These are phyloP conservation scores for Spatholobus suberectus DNA, from an alignment of 306 rosid genomes.

Conservation along the genomic window DNA sequence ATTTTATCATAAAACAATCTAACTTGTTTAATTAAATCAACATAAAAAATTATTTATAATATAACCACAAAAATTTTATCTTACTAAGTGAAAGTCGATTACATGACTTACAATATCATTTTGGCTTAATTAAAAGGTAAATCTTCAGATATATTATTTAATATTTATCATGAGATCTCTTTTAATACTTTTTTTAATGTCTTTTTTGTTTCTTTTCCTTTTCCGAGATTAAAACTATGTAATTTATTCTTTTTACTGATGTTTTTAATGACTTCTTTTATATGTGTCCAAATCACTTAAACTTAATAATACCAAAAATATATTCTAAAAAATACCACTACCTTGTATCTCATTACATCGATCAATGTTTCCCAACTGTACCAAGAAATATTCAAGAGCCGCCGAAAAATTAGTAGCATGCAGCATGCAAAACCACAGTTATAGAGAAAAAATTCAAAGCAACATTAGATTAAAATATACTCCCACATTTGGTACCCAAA, in stretches of 20 bases:
- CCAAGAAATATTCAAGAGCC: not conserved
- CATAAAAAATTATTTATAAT: not conserved
- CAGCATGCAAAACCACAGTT: slow-evolving; percentile 54
- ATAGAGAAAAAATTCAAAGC: not conserved
- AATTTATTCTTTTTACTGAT: no score
- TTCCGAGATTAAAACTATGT: no score
- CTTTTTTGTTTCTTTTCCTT: no score
- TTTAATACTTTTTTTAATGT: no score
- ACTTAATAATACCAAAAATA: not conserved
- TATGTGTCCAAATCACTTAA: no score
- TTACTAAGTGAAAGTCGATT: no score
- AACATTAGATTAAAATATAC: slow-evolving; percentile 35
- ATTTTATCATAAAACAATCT: not conserved
- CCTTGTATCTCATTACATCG: not conserved
- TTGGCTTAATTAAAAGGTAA: no score
- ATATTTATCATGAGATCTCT: no score
- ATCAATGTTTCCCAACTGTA: not conserved
- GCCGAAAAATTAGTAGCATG: slow-evolving; percentile 49
- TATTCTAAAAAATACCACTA: not conserved
- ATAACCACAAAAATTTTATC: no score
- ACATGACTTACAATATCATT: no score
- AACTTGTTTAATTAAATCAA: not conserved
- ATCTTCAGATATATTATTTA: no score
- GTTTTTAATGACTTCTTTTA: no score
- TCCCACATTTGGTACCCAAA: slow-evolving; percentile 11